These are phyloP conservation scores for Ulota crispa DNA, from an alignment of 225 moss, liverwort and hornwort genomes.

Conservation along the genomic window DNA sequence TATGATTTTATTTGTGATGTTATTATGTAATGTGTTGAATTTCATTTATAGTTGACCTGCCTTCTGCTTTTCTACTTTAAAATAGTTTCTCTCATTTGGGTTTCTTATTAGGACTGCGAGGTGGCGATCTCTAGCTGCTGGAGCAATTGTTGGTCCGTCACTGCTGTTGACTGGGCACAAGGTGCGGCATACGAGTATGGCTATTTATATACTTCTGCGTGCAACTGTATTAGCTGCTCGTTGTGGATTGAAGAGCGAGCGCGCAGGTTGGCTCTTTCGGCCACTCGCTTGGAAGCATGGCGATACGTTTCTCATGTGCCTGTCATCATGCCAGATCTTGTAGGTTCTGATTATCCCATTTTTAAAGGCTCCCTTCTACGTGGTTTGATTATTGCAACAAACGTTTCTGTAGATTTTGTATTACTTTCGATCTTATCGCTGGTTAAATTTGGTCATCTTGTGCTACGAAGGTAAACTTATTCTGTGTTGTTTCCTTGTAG, in stretches of 20 bases:
- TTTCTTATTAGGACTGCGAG: constrained; percentile 64
- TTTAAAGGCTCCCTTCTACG: background rate
- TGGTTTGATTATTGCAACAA: constrained; percentile 4
- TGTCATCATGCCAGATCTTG: constrained; percentile 95
- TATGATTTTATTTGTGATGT: too few species aligned
- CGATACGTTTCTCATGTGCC: constrained; percentile 93
- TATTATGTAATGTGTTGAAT: too few species aligned
- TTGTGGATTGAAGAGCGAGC: constrained; percentile 82
- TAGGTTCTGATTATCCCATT: constrained; percentile 48
- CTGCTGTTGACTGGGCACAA: constrained; percentile 83
- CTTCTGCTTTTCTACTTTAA: background rate
- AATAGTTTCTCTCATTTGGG: constrained; percentile 3
- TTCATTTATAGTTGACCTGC: background rate
- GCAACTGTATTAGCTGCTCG: constrained; percentile 91
- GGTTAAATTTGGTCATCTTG: constrained; percentile 2
- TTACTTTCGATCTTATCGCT: background rate
- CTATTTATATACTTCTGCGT: constrained; percentile 86
- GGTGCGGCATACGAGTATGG: constrained; percentile 94
- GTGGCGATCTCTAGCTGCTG: constrained; percentile 91
- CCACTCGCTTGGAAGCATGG: constrained; percentile 97
- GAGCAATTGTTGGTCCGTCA: constrained; percentile 93
- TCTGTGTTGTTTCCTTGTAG: constrained; percentile 45
- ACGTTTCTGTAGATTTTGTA: background rate
- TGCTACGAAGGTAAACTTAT: constrained; percentile 9
- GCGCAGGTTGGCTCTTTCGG: constrained; percentile 68